Evolutionary conservation across 2,329 filamentous ascomycete genomes (phyloP).

Genomic region (Colletotrichum siamense): DNA sequence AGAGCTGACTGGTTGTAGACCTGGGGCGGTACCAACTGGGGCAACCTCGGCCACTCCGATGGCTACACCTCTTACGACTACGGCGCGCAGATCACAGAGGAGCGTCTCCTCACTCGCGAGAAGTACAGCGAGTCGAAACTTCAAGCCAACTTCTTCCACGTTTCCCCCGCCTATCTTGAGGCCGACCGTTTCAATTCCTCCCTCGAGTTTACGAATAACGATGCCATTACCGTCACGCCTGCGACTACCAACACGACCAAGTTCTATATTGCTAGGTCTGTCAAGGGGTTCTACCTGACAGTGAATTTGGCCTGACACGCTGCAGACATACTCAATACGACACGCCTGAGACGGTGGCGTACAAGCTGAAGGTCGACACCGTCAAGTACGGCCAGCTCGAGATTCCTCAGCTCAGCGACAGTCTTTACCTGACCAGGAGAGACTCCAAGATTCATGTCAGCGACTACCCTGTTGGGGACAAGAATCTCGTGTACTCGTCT

Average conservation of each 20-base stretch:
- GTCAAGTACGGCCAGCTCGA: constrained; percentile 53
- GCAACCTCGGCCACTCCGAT: constrained; percentile 71
- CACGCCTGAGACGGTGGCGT: constrained; percentile 57
- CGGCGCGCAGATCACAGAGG: constrained; percentile 62
- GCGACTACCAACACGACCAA: constrained; percentile 57
- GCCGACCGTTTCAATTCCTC: constrained; percentile 46
- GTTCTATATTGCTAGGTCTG: constrained; percentile 55
- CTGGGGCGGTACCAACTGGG: constrained; percentile 80
- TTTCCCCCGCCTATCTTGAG: constrained; percentile 69
- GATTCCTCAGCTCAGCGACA: constrained; percentile 60
- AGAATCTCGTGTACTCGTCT: constrained; percentile 68
- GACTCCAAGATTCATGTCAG: constrained; percentile 70
- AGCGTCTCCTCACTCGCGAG: constrained; percentile 67
- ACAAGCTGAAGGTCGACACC: constrained; percentile 64
- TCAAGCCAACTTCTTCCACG: constrained; percentile 72
- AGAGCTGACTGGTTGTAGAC: constrained; percentile 40
- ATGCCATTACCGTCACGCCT: constrained; percentile 62
- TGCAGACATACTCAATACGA: constrained; percentile 66
- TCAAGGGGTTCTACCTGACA: fast-evolving
- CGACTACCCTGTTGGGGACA: constrained; percentile 64
- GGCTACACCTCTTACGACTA: constrained; percentile 60
- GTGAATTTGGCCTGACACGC: fast-evolving
- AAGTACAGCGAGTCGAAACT: constrained; percentile 80
- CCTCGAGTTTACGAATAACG: constrained; percentile 36
- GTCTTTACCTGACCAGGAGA: constrained; percentile 59